Evolutionary conservation across 2,329 filamentous ascomycete species (phyloP).

Genomic region (Beauveria sp.): DNA sequence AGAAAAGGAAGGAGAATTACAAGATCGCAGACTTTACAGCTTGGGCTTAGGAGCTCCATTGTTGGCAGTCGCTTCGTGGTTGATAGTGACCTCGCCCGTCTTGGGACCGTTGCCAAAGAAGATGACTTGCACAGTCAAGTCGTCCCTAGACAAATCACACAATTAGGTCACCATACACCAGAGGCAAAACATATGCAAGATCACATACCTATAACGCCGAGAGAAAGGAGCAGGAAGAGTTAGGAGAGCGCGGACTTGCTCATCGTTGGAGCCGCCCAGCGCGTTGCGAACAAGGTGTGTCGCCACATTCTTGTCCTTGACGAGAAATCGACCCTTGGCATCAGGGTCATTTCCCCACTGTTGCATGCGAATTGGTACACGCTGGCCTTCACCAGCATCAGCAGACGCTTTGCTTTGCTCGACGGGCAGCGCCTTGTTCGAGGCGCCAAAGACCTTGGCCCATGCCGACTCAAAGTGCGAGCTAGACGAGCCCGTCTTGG

Average conservation of each 20-base stretch:
- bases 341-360: conserved; percentile 81
- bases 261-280: conserved; percentile 83
- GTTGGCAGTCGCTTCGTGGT: conserved; percentile 73
- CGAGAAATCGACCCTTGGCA: conserved; percentile 75
- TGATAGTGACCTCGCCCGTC: conserved; percentile 72
- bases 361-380: conserved; percentile 76
- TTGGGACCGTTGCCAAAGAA: conserved; percentile 85
- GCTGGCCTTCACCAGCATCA: conserved; percentile 57
- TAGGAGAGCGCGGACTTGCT: conserved; percentile 86
- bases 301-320: conserved; percentile 91
- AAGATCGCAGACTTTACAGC: conserved; percentile 28
- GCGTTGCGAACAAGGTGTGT: conserved; percentile 95
- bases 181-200: no score
- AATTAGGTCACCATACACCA: background rate
- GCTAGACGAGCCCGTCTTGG: conserved; percentile 32
- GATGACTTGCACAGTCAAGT: conserved; percentile 94
- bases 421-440: conserved; percentile 58
- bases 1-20: background rate
- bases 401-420: conserved; percentile 46
- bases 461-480: conserved; percentile 65
- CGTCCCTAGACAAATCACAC: conserved; percentile 54
- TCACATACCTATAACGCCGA: conserved; percentile 69
- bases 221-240: conserved; percentile 89
- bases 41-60: conserved; percentile 30
- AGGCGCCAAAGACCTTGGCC: conserved; percentile 54